phyloP scores from a whole-genome alignment of 2,329 filamentous ascomycete genomes.

The Aspergillus unguis region DNA sequence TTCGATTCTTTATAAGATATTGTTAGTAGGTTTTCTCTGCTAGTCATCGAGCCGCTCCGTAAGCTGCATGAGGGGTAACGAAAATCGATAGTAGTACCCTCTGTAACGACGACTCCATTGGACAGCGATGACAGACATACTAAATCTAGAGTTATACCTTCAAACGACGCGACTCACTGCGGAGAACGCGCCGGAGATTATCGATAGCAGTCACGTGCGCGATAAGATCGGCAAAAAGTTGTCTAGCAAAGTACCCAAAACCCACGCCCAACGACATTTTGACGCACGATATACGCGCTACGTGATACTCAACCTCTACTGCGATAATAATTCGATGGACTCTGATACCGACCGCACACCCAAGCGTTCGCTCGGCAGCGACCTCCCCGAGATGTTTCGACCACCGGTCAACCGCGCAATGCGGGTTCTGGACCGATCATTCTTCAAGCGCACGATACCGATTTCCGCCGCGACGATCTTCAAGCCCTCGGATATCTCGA shows the following conservation, averaged over 20 bases:
- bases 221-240: constrained; percentile 18
- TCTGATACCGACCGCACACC: constrained; percentile 9
- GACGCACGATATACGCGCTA: too few species aligned
- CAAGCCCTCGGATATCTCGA: constrained; percentile 71
- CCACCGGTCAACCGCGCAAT: constrained; percentile 78
- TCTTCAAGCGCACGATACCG: constrained; percentile 74
- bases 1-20: not conserved
- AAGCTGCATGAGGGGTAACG: too few species aligned
- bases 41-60: too few species aligned
- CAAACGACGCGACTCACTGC: too few species aligned
- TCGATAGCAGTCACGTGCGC: constrained; percentile 19
- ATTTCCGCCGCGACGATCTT: constrained; percentile 74
- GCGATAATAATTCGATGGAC: constrained; percentile 16
- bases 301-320: not conserved
- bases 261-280: too few species aligned
- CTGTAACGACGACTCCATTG: too few species aligned
- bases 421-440: constrained; percentile 73
- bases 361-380: constrained; percentile 21
- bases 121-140: too few species aligned
- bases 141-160: too few species aligned
- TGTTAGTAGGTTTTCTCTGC: not conserved
- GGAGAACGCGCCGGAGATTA: not conserved
- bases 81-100: too few species aligned
- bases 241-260: not conserved
- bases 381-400: constrained; percentile 59